A percentile compares a stretch with the other conserved stretches of the same genome.
phyloP scores from a whole-genome alignment of 495 filamentous ascomycete genomes.

The Aspergillus biplanus region DNA sequence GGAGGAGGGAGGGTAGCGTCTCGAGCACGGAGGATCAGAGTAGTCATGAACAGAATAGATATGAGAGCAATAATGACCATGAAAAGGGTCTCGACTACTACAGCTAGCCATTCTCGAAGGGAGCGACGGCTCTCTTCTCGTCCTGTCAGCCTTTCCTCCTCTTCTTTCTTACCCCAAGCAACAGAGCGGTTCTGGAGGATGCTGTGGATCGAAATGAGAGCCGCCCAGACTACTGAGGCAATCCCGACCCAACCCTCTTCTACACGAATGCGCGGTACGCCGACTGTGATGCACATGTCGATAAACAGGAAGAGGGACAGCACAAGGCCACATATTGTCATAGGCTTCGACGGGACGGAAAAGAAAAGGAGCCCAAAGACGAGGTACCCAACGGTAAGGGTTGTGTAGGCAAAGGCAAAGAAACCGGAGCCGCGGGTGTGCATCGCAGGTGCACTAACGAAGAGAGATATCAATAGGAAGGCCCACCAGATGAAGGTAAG shows the following conservation, averaged over 20 bases:
- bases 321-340: constrained; percentile 68
- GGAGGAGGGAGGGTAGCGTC: constrained; percentile 72
- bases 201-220: constrained; percentile 64
- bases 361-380: constrained; percentile 85
- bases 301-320: constrained; percentile 74
- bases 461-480: constrained; percentile 79
- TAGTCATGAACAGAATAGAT: constrained; percentile 73
- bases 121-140: constrained; percentile 84
- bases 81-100: constrained; percentile 74
- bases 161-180: constrained; percentile 85
- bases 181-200: constrained; percentile 71
- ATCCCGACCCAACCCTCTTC: constrained; percentile 94
- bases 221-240: constrained; percentile 78
- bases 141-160: constrained; percentile 91
- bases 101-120: constrained; percentile 78
- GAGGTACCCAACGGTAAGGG: constrained; percentile 72
- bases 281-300: constrained; percentile 76
- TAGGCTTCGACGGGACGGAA: constrained; percentile 73
- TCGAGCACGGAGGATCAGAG: constrained; percentile 72
- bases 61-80: constrained; percentile 67
- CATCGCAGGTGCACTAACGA: constrained; percentile 84
- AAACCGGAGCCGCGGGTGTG: constrained; percentile 88
- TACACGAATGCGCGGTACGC: constrained; percentile 68
- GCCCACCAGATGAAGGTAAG: constrained; percentile 91
- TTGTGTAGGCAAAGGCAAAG: constrained; percentile 80